Percentiles rank a stretch among this genome's conserved stretches.
These are phyloP conservation scores for Volvox africanus DNA, from an alignment of 139 green algal genomes.

Conservation along the genomic window DNA sequence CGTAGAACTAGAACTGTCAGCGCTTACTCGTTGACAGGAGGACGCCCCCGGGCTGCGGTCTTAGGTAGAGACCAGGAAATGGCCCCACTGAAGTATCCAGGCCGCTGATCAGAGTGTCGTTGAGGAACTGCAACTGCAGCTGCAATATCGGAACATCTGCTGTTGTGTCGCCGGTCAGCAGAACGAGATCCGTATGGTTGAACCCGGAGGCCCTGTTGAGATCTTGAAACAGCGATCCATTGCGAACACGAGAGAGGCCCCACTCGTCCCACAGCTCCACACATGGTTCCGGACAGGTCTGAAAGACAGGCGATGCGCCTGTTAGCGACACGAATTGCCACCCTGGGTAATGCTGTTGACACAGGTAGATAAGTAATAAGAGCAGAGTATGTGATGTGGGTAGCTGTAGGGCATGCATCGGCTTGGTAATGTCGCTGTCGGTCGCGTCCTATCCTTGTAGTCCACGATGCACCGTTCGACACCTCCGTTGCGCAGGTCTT, in stretches of 20 bases:
- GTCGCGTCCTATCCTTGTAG: no score
- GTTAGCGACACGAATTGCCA: not conserved
- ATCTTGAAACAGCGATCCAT: not conserved
- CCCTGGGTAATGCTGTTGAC: no score
- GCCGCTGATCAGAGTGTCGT: slow-evolving; percentile 3
- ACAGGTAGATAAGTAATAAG: no score
- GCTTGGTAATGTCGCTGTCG: no score
- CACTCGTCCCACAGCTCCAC: not conserved
- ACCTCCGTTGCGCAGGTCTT: no score
- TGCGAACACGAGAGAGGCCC: not conserved
- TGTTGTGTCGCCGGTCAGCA: not conserved
- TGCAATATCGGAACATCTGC: not conserved
- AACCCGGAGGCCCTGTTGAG: not conserved
- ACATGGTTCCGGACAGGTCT: not conserved
- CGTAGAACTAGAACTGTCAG: no score
- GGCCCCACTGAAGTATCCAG: not conserved
- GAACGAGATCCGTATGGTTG: not conserved
- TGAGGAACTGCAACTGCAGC: not conserved
- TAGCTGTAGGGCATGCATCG: no score
- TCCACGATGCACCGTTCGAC: no score
- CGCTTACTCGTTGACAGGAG: not conserved
- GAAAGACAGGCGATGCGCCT: not conserved
- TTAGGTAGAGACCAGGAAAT: not conserved
- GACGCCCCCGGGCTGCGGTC: not conserved
- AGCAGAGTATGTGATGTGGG: no score